Base-by-base conservation (phyloP, 169 alveolate species). In the Plasmodium falciparum region DNA sequence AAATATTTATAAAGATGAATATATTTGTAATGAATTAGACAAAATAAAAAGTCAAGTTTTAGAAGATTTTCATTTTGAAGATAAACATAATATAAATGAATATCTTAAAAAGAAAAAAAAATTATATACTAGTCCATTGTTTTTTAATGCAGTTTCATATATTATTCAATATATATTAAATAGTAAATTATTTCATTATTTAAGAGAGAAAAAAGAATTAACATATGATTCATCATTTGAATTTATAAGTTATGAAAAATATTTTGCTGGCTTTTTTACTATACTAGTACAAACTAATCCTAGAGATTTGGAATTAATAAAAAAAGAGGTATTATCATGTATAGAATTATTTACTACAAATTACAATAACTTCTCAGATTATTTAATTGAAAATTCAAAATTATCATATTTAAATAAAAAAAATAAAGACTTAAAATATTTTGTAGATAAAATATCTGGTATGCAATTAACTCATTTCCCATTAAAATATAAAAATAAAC, bases 171-270 rank as follows among this genome's bases (percentile, higher is more conserved):
- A 75, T 61, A 65, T 88, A 15, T 61, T 88, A 62, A 74, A 74
- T 50, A 75, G 88, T 29, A 74, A 88, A 67, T 54, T 88, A 29
- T 74, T 88, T 74, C 92, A 80, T 49, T 85, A 93, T 90, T 85
- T 95, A 29, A 88, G 97, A 61, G 96, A 95, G 43, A 95, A 94
- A 91, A 93, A 94, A 89, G 95, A 95, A 63, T 78, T 95, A 88
- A 95, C 97, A 29, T 95, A 95, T 74, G 97, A 95, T 39, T 93
- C 97, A 26, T 90, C 93, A 2, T 94, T 95, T 67, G 97, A 95
- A 56, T 93, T 95, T 58, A 78, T 93, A 92, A 80, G 93, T 63
- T 93, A 94, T 65, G 97, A 95, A 75, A 92, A 93, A 29, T 94
- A 93, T 43, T 85, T 92, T 73, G 95, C 95, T 15, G 97, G 97